A percentile compares a stretch with the other conserved stretches of the same genome.
Conservation (phyloP, 78 protist genomes). For the Neovahlkampfia damariscottae region DNA sequence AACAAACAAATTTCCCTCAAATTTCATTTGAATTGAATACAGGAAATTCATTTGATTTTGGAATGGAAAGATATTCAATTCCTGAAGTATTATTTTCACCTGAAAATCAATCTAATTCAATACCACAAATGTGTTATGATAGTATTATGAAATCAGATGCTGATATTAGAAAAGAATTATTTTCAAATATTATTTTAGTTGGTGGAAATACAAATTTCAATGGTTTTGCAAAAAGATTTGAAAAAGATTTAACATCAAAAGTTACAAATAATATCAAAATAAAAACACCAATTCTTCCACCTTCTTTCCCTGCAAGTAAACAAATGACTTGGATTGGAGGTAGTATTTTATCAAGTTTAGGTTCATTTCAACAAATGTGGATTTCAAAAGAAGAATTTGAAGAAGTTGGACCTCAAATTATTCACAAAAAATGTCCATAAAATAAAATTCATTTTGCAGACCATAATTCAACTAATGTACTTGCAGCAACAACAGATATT, state of each 20-base stretch:
- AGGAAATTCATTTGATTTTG: background rate
- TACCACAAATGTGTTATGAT: constrained; percentile 14
- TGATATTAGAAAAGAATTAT: constrained; percentile 47
- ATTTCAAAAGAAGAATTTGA: constrained; percentile 45
- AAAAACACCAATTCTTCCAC: constrained; percentile 56
- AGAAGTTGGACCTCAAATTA: constrained; percentile 55
- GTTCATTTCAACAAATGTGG: constrained; percentile 30
- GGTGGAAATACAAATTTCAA: constrained; percentile 28
- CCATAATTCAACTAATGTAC: too few relatives aligned
- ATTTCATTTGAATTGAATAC: background rate
- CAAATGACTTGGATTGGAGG: constrained; percentile 96
- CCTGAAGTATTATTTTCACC: background rate
- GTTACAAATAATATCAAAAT: constrained; percentile 79
- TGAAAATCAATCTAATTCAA: background rate
- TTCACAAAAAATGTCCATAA: constrained; percentile 32
- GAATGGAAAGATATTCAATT: background rate
- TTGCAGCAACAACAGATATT: too few relatives aligned
- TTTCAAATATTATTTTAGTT: constrained; percentile 39
- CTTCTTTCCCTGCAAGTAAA: constrained; percentile 65
- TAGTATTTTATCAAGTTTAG: constrained; percentile 85
- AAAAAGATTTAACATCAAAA: constrained; percentile 51
- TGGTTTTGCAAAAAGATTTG: constrained; percentile 21
- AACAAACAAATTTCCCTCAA: background rate
- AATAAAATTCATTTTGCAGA: too few relatives aligned
- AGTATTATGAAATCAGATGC: constrained; percentile 42